Percentiles rank a stretch among this genome's conserved stretches.
These are phyloP conservation scores for Aspergillus sp. DNA, from an alignment of 2,329 filamentous ascomycete genomes.

Conservation along the genomic window DNA sequence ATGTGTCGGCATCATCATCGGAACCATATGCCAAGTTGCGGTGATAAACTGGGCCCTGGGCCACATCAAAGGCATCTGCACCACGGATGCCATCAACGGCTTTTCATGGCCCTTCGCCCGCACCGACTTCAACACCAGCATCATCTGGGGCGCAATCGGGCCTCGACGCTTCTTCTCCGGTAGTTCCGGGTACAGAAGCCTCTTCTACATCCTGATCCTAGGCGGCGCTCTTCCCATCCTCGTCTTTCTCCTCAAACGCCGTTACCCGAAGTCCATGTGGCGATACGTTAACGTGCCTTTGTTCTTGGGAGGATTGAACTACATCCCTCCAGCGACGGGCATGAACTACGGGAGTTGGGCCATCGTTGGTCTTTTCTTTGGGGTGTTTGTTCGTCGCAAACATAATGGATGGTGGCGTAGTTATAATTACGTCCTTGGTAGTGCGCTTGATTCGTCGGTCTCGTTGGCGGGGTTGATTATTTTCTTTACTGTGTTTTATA, in stretches of 20 bases:
- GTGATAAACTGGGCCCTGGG: conserved; percentile 48
- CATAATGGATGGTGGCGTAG: conserved; percentile 68
- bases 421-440: conserved; percentile 71
- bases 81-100: conserved; percentile 57
- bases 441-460: conserved; percentile 56
- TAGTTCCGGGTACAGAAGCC: conserved; percentile 57
- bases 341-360: conserved; percentile 70
- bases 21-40: conserved; percentile 43
- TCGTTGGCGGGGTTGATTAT: conserved; percentile 26
- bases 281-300: conserved; percentile 10
- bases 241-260: conserved; percentile 56
- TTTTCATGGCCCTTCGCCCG: conserved; percentile 55
- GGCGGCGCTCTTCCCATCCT: conserved; percentile 61
- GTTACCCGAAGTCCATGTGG: conserved; percentile 50
- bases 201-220: conserved; percentile 69
- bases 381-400: conserved; percentile 60
- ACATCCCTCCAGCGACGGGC: conserved; percentile 63
- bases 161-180: conserved; percentile 64
- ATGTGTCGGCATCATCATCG: conserved; percentile 47
- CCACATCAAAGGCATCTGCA: conserved; percentile 47
- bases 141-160: conserved; percentile 70
- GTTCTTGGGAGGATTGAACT: conserved; percentile 17
- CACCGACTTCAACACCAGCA: conserved; percentile 64
- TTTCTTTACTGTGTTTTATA: conserved; percentile 28
- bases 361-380: conserved; percentile 62